These are phyloP conservation scores for Paramyrothecium sp. DNA, from an alignment of 2,329 filamentous ascomycete genomes.

Conservation along the genomic window DNA sequence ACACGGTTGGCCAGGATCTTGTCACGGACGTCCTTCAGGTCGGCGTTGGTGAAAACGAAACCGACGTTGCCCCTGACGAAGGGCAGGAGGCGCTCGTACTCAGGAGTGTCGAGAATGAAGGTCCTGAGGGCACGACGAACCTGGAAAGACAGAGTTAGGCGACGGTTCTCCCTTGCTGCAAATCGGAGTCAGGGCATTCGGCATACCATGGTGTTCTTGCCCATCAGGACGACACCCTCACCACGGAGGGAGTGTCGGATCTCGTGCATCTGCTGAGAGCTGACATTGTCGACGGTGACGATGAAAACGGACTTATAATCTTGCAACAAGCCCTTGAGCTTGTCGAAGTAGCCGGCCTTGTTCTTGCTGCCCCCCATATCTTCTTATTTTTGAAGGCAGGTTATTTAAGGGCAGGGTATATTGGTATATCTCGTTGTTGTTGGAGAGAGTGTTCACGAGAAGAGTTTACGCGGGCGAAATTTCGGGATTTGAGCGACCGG, in stretches of 20 bases:
- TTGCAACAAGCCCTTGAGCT: slow-evolving; percentile 97
- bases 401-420: slow-evolving; percentile 84
- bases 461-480: slow-evolving; percentile 10
- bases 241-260: slow-evolving; percentile 90
- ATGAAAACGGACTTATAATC: slow-evolving; percentile 98
- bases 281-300: slow-evolving; percentile 98
- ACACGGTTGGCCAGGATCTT: slow-evolving; percentile 97
- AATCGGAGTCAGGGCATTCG: background rate
- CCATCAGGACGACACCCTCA: slow-evolving; percentile 95
- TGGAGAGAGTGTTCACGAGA: slow-evolving; percentile 13
- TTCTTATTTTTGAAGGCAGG: slow-evolving; percentile 94
- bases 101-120: slow-evolving; percentile 84
- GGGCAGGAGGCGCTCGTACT: slow-evolving; percentile 97
- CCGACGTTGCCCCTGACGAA: slow-evolving; percentile 97
- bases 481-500: slow-evolving; percentile 17
- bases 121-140: slow-evolving; percentile 96
- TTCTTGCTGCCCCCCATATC: slow-evolving; percentile 98
- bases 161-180: background rate
- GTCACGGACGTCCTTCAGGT: slow-evolving; percentile 89
- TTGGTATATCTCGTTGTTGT: slow-evolving; percentile 22
- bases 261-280: slow-evolving; percentile 99
- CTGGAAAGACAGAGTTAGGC: slow-evolving; percentile 38
- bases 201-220: slow-evolving; percentile 99
- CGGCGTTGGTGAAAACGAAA: slow-evolving; percentile 98
- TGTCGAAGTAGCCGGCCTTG: slow-evolving; percentile 98